A percentile compares a stretch with the other conserved stretches of the same genome.
phyloP scores from a whole-genome alignment of 768 basidiomycete genomes.

The Termitomyces eurrhizus region DNA sequence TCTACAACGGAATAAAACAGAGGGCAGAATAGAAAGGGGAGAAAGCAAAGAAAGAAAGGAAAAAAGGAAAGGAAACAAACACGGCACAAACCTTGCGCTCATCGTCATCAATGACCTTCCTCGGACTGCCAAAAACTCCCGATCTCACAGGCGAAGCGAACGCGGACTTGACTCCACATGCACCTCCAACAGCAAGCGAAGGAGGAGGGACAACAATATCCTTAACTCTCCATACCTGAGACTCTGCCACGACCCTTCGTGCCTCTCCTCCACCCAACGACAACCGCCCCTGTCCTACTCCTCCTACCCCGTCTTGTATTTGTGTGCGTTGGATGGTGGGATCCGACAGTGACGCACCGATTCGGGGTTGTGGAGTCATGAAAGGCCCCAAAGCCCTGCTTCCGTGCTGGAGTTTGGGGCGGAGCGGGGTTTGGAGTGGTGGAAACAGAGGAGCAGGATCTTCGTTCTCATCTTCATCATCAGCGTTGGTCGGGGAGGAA shows the following conservation, averaged over 20 bases:
- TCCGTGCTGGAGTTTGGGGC: conserved; percentile 4
- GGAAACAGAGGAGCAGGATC: conserved; percentile 17
- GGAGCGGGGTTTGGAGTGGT: conserved; percentile 26
- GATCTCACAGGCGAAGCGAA: background rate
- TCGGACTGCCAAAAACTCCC: background rate
- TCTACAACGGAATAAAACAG: background rate
- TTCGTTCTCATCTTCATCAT: conserved; percentile 14
- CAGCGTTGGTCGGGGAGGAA: background rate
- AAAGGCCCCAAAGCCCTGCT: conserved; percentile 34
- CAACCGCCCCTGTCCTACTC: conserved; percentile 20
- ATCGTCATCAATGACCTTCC: conserved; percentile 34
- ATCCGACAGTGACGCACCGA: background rate
- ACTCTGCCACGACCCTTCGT: conserved; percentile 33
- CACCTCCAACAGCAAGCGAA: background rate
- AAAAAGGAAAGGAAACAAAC: background rate
- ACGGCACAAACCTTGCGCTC: conserved; percentile 36
- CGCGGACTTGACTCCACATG: background rate
- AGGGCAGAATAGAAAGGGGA: too few relatives aligned
- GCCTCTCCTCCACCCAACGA: conserved; percentile 47
- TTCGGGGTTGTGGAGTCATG: conserved; percentile 52
- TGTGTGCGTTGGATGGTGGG: background rate
- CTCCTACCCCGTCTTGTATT: background rate
- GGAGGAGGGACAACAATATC: conserved; percentile 46
- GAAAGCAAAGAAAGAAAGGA: background rate
- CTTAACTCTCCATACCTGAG: conserved; percentile 52